phyloP scores from a whole-genome alignment of 2,329 filamentous ascomycete genomes.

The Trichoderma sp. region DNA sequence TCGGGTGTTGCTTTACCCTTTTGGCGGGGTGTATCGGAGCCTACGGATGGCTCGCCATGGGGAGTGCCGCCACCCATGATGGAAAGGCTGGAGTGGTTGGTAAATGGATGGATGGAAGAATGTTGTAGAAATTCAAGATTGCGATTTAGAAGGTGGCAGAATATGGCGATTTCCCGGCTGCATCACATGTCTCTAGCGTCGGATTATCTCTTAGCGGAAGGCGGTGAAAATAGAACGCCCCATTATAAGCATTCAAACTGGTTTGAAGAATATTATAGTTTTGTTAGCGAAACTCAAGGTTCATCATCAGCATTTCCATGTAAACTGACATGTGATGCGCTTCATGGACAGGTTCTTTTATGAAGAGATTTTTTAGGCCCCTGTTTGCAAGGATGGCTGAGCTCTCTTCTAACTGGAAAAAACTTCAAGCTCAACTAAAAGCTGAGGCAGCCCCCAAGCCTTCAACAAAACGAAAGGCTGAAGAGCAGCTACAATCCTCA shows the following conservation, averaged over 20 bases:
- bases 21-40: slow-evolving; percentile 57
- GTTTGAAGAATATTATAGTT: neutral
- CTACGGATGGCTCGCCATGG: slow-evolving; percentile 52
- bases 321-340: neutral
- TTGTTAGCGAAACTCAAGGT: neutral
- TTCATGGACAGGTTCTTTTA: neutral
- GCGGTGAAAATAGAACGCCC: slow-evolving; percentile 1
- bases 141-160: slow-evolving; percentile 15
- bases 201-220: neutral
- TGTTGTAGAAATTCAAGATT: neutral
- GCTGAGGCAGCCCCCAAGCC: slow-evolving; percentile 40
- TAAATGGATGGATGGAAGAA: slow-evolving; percentile 16
- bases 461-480: slow-evolving; percentile 44
- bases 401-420: slow-evolving; percentile 75
- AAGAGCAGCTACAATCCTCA: slow-evolving; percentile 28
- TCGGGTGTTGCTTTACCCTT: slow-evolving; percentile 82
- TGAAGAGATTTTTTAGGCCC: neutral
- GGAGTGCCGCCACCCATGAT: slow-evolving; percentile 54
- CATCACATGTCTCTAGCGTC: neutral
- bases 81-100: slow-evolving; percentile 23
- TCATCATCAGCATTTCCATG: neutral
- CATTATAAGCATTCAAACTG: neutral
- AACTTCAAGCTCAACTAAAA: slow-evolving; percentile 63
- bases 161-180: neutral
- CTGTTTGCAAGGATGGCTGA: slow-evolving; percentile 34